phyloP scores from a whole-genome alignment of 2,329 filamentous ascomycete species.

The Penicillium sumatraense region DNA sequence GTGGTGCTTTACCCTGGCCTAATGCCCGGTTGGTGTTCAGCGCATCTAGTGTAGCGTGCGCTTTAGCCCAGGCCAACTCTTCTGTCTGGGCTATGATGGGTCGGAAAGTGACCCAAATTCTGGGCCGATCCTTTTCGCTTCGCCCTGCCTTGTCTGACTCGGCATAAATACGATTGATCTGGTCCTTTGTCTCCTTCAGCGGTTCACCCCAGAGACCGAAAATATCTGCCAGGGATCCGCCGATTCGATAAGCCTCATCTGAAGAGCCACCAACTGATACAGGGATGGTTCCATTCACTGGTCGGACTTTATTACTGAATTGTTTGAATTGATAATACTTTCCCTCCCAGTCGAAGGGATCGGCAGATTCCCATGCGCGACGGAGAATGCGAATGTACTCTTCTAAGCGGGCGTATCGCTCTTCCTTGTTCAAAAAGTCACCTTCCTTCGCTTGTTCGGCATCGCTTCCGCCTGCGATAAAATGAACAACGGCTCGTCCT shows the following conservation, averaged over 20 bases:
- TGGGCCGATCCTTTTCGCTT: constrained; percentile 55
- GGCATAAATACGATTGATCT: constrained; percentile 64
- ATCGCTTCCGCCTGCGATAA: constrained; percentile 66
- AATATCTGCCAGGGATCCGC: constrained; percentile 63
- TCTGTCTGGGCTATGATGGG: constrained; percentile 66
- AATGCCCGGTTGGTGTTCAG: constrained; percentile 52
- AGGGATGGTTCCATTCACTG: constrained; percentile 59
- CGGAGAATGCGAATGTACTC: constrained; percentile 67
- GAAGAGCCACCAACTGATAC: constrained; percentile 65
- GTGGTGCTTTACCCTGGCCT: constrained; percentile 36
- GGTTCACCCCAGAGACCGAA: constrained; percentile 69
- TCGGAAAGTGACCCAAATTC: constrained; percentile 69
- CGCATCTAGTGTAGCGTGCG: constrained; percentile 59
- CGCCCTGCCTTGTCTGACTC: constrained; percentile 63
- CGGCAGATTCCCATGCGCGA: constrained; percentile 61
- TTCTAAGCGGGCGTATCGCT: constrained; percentile 63
- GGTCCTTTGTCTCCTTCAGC: constrained; percentile 66
- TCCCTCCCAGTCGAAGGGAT: constrained; percentile 66
- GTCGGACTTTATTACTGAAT: constrained; percentile 60
- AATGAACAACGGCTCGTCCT: constrained; percentile 65
- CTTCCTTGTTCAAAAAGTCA: constrained; percentile 62
- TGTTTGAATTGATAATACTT: constrained; percentile 65
- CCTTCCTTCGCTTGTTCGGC: constrained; percentile 64
- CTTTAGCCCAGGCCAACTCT: constrained; percentile 66
- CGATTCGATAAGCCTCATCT: constrained; percentile 63